Conservation (phyloP, 2,329 filamentous ascomycete genomes). For the Colletotrichum lentis region DNA sequence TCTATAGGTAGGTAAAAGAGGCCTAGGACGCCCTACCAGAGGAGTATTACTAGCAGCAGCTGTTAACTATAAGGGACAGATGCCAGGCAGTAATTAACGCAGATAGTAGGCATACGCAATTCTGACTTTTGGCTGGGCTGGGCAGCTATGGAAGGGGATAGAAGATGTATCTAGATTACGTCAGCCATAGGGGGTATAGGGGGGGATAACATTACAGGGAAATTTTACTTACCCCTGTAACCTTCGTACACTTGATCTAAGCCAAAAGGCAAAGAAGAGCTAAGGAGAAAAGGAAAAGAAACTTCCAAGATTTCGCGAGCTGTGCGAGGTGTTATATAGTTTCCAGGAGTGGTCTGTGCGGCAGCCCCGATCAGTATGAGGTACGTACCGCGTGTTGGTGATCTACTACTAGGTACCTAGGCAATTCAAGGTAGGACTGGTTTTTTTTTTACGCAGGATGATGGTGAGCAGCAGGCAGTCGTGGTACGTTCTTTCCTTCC, state of each 20-base stretch:
- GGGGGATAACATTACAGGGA: no score
- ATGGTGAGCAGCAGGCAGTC: neutral
- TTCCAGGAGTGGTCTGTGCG: slow-evolving; percentile 22
- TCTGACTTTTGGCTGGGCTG: no score
- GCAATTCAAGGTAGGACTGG: neutral
- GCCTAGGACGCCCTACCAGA: no score
- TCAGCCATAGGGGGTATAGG: no score
- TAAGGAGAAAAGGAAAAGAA: slow-evolving; percentile 44
- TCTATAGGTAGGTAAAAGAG: no score
- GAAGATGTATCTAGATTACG: no score
- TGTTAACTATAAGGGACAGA: no score
- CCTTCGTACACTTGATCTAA: slow-evolving; percentile 82
- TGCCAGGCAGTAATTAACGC: no score
- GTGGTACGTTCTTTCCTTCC: slow-evolving; percentile 7
- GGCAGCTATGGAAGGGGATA: no score
- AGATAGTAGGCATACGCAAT: no score
- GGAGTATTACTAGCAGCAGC: no score
- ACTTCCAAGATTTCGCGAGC: neutral
- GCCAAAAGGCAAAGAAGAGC: slow-evolving; percentile 54
- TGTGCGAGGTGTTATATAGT: slow-evolving; percentile 8
- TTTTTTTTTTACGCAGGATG: neutral
- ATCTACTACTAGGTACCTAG: neutral
- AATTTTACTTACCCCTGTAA: no score
- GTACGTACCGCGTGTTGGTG: slow-evolving; percentile 21
- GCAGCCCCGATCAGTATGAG: slow-evolving; percentile 13